These are phyloP conservation scores for Lunularia cruciata DNA, from an alignment of 225 moss, liverwort and hornwort genomes.

Conservation along the genomic window DNA sequence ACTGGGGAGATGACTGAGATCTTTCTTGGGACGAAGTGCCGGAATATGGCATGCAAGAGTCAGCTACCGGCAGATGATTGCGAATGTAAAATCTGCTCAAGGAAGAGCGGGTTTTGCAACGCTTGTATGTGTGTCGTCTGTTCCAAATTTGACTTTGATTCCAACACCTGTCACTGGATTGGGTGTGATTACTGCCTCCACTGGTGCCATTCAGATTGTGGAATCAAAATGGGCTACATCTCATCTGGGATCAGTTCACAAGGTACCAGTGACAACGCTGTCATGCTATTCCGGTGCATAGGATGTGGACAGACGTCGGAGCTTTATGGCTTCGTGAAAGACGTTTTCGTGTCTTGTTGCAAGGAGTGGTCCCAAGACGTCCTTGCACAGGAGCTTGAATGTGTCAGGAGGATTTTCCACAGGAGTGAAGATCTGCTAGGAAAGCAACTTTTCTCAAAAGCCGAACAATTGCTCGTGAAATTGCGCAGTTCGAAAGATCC, in stretches of 20 bases:
- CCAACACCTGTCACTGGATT: conserved; percentile 97
- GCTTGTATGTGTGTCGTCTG: conserved; percentile 99
- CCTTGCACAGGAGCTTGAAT: conserved; percentile 81
- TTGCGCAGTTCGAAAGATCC: conserved; percentile 65
- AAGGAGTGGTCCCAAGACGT: conserved; percentile 81
- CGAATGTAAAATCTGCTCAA: conserved; percentile 89
- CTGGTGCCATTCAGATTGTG: conserved; percentile 99
- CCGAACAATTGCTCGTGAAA: conserved; percentile 77
- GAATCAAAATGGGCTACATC: conserved; percentile 84
- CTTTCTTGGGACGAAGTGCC: conserved; percentile 83
- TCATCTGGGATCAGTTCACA: conserved; percentile 81
- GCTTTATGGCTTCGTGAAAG: conserved; percentile 97
- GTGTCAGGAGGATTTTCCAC: conserved; percentile 85
- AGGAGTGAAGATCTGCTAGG: conserved; percentile 77
- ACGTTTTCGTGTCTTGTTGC: conserved; percentile 89
- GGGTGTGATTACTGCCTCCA: conserved; percentile 98
- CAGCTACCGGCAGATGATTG: conserved; percentile 92
- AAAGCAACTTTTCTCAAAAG: conserved; percentile 82
- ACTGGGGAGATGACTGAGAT: conserved; percentile 79
- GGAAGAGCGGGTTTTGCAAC: conserved; percentile 91
- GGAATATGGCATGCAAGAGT: conserved; percentile 80
- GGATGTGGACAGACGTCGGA: conserved; percentile 96
- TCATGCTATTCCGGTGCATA: conserved; percentile 89
- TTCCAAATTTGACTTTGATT: conserved; percentile 95
- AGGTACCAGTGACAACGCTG: conserved; percentile 73